Evolutionary conservation across 306 rosid species (phyloP).

Genomic region (Cucumis melo): DNA sequence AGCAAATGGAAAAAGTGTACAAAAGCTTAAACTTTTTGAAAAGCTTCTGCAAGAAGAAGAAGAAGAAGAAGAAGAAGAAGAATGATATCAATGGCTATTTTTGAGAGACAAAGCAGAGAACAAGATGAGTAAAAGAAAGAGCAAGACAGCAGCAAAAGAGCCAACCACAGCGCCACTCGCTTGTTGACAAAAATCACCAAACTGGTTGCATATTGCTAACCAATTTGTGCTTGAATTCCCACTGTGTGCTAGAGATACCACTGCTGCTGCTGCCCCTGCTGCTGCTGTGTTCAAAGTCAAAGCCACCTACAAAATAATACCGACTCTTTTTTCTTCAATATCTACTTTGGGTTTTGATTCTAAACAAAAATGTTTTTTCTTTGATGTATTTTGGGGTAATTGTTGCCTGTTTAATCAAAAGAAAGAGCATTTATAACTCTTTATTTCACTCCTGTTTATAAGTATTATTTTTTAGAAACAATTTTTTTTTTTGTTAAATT

Average conservation of each 20-base stretch:
- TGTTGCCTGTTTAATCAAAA: too few relatives aligned
- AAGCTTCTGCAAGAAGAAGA: neutral
- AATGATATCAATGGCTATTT: conserved; percentile 3
- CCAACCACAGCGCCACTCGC: conserved; percentile 70
- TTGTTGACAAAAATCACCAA: conserved; percentile 50
- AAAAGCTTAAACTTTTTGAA: neutral
- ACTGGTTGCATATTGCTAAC: conserved; percentile 80
- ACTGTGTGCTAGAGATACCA: conserved; percentile 71
- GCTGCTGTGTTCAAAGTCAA: conserved; percentile 46
- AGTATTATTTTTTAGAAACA: too few relatives aligned
- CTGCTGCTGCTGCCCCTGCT: conserved; percentile 60
- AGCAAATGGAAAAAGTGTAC: neutral
- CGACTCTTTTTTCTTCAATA: too few relatives aligned
- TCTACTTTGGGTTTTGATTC: too few relatives aligned
- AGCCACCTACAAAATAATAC: conserved; percentile 33
- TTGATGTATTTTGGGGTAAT: too few relatives aligned
- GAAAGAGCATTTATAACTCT: too few relatives aligned
- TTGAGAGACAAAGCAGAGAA: conserved; percentile 55
- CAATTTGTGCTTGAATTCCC: conserved; percentile 73
- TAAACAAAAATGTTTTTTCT: too few relatives aligned
- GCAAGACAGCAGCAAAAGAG: conserved; percentile 33
- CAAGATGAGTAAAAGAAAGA: conserved; percentile 33
- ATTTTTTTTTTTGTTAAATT: too few relatives aligned
- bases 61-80: too few relatives aligned
- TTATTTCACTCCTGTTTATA: too few relatives aligned